A percentile compares a stretch with the other conserved stretches of the same genome.
Conservation (phyloP, 2,329 filamentous ascomycete genomes). For the Lasiodiplodia sp. region DNA sequence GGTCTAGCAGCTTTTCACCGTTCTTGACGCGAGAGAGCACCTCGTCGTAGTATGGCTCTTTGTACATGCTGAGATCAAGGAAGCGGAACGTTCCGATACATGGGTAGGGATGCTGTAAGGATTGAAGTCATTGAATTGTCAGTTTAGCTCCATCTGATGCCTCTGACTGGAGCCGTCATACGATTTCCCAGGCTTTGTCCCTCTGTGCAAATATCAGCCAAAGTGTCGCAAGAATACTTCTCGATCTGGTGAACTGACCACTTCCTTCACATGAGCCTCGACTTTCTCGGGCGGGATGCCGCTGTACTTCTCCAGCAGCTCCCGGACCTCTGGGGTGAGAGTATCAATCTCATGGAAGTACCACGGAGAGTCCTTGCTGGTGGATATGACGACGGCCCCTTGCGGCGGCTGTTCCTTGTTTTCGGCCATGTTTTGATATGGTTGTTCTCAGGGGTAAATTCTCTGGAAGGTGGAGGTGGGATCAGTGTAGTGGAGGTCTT, state of each 20-base stretch:
- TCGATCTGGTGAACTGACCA: conserved; percentile 36
- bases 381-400: too few species aligned
- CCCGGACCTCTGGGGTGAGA: conserved; percentile 40
- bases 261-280: conserved; percentile 44
- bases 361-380: conserved; percentile 39
- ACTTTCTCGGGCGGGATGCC: conserved; percentile 46
- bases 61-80: conserved; percentile 42
- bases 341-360: conserved; percentile 42
- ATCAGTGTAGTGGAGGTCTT: background rate
- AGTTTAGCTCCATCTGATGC: background rate
- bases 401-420: conserved; percentile 1
- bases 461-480: background rate
- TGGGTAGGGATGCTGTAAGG: conserved; percentile 38
- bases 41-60: conserved; percentile 40
- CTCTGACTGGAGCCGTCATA: conserved; percentile 31
- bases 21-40: conserved; percentile 45
- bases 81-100: conserved; percentile 48
- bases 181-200: conserved; percentile 43
- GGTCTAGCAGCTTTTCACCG: conserved; percentile 49
- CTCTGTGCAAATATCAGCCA: conserved; percentile 34
- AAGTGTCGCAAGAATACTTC: background rate
- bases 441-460: background rate
- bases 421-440: background rate
- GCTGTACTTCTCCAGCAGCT: conserved; percentile 51
- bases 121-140: background rate